Conservation (phyloP, 2,329 filamentous ascomycete species). For the Tolypocladium nubicola region DNA sequence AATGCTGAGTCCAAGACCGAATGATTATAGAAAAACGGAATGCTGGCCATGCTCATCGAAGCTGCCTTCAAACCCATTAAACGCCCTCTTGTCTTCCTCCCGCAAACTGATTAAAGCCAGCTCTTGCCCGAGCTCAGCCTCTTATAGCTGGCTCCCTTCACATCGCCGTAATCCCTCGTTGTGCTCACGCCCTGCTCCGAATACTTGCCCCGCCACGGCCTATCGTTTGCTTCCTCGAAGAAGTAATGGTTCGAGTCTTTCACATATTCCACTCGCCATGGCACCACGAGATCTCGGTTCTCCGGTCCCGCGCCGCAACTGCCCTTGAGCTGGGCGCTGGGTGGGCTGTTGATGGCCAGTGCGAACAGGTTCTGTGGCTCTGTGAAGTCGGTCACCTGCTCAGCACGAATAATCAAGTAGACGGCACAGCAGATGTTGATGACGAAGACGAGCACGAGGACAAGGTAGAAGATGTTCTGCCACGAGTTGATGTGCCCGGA, state of each 20-base stretch:
- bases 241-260: conserved; percentile 29
- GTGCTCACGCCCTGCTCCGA: conserved; percentile 22
- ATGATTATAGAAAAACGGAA: background rate
- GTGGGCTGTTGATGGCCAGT: conserved; percentile 52
- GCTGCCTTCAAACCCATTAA: background rate
- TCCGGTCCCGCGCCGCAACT: conserved; percentile 27
- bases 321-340: conserved; percentile 23
- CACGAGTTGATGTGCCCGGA: conserved; percentile 51
- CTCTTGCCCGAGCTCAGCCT: conserved; percentile 14
- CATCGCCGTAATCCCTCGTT: conserved; percentile 7
- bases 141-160: conserved; percentile 13
- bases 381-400: conserved; percentile 66
- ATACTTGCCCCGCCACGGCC: conserved; percentile 16
- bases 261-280: conserved; percentile 30
- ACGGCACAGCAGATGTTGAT: conserved; percentile 55
- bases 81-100: background rate
- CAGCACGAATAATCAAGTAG: conserved; percentile 45
- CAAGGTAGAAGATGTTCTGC: conserved; percentile 56
- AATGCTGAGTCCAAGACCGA: background rate
- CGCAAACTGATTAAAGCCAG: conserved; percentile 11
- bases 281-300: conserved; percentile 24
- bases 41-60: background rate
- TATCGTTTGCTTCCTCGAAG: conserved; percentile 25
- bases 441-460: conserved; percentile 54
- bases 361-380: conserved; percentile 69